Conservation (phyloP, 345 rosid genomes). For the Raphanus sativus region DNA sequence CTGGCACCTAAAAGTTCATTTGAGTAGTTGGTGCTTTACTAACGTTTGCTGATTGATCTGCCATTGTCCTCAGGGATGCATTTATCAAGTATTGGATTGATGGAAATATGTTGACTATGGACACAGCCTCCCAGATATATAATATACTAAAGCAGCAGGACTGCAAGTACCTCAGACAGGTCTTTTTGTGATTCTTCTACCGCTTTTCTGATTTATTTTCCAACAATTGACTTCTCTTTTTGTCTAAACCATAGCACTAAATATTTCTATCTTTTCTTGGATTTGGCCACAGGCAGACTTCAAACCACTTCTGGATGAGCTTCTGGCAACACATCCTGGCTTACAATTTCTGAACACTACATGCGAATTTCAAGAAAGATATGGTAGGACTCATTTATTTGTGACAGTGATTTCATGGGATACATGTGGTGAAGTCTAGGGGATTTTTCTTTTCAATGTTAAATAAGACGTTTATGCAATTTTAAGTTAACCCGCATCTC, state of each 20-base stretch:
- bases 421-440: background rate
- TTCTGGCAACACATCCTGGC: slow-evolving; percentile 83
- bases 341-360: slow-evolving; percentile 71
- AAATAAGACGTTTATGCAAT: background rate
- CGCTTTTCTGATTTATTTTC: background rate
- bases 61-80: slow-evolving; percentile 68
- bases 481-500: background rate
- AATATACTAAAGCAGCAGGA: slow-evolving; percentile 71
- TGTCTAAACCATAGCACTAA: background rate
- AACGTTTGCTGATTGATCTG: background rate
- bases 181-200: slow-evolving; percentile 33
- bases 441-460: background rate
- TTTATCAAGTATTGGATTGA: slow-evolving; percentile 76
- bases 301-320: slow-evolving; percentile 76
- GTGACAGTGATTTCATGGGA: slow-evolving; percentile 1
- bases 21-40: background rate
- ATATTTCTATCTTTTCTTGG: slow-evolving; percentile 12
- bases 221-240: background rate
- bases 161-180: slow-evolving; percentile 72
- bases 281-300: slow-evolving; percentile 69
- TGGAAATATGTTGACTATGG: slow-evolving; percentile 69
- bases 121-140: slow-evolving; percentile 61
- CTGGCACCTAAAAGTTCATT: background rate
- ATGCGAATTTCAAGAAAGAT: slow-evolving; percentile 90
- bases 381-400: slow-evolving; percentile 50